These are phyloP conservation scores for Podaxis sp. DNA, from an alignment of 768 basidiomycete genomes.

Conservation along the genomic window DNA sequence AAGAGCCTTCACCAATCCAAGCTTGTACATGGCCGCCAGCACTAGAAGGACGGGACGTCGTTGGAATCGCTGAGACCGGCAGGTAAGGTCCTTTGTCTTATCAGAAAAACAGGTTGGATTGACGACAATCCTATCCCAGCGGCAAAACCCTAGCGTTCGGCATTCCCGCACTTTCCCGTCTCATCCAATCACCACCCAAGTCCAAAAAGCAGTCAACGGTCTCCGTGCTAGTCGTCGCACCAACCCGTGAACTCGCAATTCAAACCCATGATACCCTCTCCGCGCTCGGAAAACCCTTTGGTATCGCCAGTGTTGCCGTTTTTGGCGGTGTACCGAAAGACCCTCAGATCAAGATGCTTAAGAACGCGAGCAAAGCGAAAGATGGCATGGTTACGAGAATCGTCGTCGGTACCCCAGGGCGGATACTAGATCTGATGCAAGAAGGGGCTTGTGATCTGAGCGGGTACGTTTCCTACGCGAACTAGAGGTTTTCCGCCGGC, in stretches of 20 bases:
- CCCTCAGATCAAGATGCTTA: slow-evolving; percentile 71
- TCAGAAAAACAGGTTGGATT: not conserved
- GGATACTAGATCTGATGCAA: slow-evolving; percentile 88
- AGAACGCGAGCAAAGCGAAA: slow-evolving; percentile 49
- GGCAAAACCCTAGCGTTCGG: slow-evolving; percentile 98
- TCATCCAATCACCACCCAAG: slow-evolving; percentile 43
- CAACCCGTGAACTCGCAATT: slow-evolving; percentile 94
- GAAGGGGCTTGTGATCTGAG: slow-evolving; percentile 85
- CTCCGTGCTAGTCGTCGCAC: slow-evolving; percentile 81
- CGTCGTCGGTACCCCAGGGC: slow-evolving; percentile 94
- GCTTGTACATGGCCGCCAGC: slow-evolving; percentile 93
- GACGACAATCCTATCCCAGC: slow-evolving; percentile 35
- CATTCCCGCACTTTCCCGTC: slow-evolving; percentile 78
- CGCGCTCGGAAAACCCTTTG: slow-evolving; percentile 69
- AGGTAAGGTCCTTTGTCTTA: slow-evolving; percentile 41
- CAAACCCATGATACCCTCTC: slow-evolving; percentile 89
- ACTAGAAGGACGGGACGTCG: slow-evolving; percentile 78
- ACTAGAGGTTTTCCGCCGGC: slow-evolving; percentile 1
- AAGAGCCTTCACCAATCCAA: slow-evolving; percentile 93
- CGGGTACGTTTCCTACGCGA: slow-evolving; percentile 34
- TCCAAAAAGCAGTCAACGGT: slow-evolving; percentile 38
- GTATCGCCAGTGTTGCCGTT: slow-evolving; percentile 80
- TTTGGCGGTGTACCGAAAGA: slow-evolving; percentile 96
- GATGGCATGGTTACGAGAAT: slow-evolving; percentile 60
- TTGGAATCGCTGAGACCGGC: slow-evolving; percentile 97